Percentiles rank a stretch among this genome's conserved stretches.
phyloP scores from a whole-genome alignment of 352 stramenopile genomes.

The Pythium guiyangense region DNA sequence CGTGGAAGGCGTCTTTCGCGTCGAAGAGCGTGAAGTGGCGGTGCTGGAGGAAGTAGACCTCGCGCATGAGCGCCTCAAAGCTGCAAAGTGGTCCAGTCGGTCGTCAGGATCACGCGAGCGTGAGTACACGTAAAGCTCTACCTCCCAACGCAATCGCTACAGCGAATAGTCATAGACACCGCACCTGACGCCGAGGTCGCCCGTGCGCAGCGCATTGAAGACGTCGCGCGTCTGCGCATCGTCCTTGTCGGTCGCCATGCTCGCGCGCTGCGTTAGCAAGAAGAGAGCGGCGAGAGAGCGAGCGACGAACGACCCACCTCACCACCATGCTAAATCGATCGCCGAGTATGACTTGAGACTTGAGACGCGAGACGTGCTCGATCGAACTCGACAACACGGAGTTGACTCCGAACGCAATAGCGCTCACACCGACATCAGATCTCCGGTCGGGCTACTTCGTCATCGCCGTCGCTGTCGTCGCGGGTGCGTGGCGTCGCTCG shows the following conservation, averaged over 20 bases:
- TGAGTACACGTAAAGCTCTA: no score
- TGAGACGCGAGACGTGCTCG: no score
- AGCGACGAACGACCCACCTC: no score
- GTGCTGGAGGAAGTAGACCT: constrained; percentile 68
- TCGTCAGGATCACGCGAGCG: background rate
- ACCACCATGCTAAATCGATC: no score
- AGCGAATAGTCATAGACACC: background rate
- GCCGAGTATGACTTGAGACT: no score
- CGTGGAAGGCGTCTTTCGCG: constrained; percentile 53
- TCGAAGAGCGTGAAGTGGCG: constrained; percentile 60
- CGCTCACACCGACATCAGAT: no score
- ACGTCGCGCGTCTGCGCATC: constrained; percentile 37
- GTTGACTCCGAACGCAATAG: no score
- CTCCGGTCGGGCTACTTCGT: constrained; percentile 8
- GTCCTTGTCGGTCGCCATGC: constrained; percentile 21
- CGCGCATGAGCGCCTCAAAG: constrained; percentile 34
- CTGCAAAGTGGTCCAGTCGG: constrained; percentile 3
- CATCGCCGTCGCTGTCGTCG: background rate
- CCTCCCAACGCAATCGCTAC: no score
- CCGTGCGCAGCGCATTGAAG: constrained; percentile 46
- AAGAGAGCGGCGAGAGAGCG: background rate
- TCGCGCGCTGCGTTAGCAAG: background rate
- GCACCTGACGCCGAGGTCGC: constrained; percentile 48
- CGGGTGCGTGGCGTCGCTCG: no score
- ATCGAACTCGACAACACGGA: no score